Percentiles rank a stretch among this genome's conserved stretches.
Conservation (phyloP, 2,329 filamentous ascomycete genomes). For the Penicillium carneum region DNA sequence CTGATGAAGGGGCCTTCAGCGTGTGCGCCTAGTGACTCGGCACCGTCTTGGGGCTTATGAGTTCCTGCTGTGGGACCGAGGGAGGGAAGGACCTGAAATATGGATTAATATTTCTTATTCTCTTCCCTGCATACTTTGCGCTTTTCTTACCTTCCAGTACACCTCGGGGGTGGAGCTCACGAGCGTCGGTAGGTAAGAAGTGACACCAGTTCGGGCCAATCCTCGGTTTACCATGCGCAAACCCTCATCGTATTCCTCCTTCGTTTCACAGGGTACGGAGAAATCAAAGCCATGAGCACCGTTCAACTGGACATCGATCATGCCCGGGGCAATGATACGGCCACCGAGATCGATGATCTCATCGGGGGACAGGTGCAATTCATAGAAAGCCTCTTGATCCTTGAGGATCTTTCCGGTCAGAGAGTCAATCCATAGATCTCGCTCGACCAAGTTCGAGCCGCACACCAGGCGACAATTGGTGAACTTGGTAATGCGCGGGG, state of each 20-base stretch:
- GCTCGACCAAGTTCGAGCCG: slow-evolving; percentile 70
- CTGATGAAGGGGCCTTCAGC: slow-evolving; percentile 89
- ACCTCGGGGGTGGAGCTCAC: slow-evolving; percentile 77
- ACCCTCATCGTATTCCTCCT: slow-evolving; percentile 73
- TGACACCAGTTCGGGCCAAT: slow-evolving; percentile 81
- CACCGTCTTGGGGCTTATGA: slow-evolving; percentile 70
- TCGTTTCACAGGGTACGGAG: slow-evolving; percentile 73
- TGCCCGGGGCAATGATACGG: slow-evolving; percentile 81
- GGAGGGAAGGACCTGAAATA: slow-evolving; percentile 68
- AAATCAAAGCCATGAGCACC: slow-evolving; percentile 94
- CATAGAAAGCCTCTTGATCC: slow-evolving; percentile 67
- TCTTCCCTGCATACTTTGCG: not conserved
- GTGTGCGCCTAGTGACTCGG: slow-evolving; percentile 88
- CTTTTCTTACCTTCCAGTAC: slow-evolving; percentile 71
- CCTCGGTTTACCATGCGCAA: slow-evolving; percentile 73
- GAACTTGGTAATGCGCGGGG: slow-evolving; percentile 75
- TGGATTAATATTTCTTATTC: not conserved
- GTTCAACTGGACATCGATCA: slow-evolving; percentile 92
- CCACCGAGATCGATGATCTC: slow-evolving; percentile 79
- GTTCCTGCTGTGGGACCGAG: slow-evolving; percentile 73
- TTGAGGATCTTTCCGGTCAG: slow-evolving; percentile 80
- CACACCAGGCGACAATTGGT: slow-evolving; percentile 84
- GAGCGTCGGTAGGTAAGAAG: slow-evolving; percentile 84
- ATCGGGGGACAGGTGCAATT: slow-evolving; percentile 65
- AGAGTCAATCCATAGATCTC: slow-evolving; percentile 90